phyloP scores from a whole-genome alignment of 2,329 filamentous ascomycete genomes.

The Verticillium tricorpus region DNA sequence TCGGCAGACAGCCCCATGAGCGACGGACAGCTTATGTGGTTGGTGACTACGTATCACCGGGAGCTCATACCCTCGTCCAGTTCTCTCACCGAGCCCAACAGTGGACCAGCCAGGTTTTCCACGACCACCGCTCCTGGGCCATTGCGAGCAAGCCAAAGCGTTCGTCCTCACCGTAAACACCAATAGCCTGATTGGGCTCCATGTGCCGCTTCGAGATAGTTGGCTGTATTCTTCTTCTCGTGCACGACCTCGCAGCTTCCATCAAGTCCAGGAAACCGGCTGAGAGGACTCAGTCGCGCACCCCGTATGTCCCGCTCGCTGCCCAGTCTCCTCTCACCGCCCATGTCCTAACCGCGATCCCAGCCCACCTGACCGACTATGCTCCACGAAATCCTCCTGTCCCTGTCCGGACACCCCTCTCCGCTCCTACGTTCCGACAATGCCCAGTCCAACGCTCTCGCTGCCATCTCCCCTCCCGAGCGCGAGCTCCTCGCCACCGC shows the following conservation, averaged over 20 bases:
- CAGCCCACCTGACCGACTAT: conserved; percentile 41
- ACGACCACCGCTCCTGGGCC: neutral
- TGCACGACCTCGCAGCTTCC: conserved; percentile 37
- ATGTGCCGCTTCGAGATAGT: conserved; percentile 54
- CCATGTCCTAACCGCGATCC: conserved; percentile 1
- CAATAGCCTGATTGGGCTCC: conserved; percentile 2
- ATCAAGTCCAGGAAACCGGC: conserved; percentile 28
- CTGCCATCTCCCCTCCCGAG: conserved; percentile 70
- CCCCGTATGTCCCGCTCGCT: conserved; percentile 5
- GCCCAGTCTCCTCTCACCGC: neutral
- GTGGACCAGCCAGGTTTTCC: neutral
- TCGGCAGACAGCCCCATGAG: neutral
- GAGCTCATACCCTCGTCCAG: neutral
- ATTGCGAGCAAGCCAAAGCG: neutral
- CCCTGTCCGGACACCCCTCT: conserved; percentile 89
- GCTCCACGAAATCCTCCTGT: conserved; percentile 98
- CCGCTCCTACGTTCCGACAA: conserved; percentile 65
- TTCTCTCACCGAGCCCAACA: neutral
- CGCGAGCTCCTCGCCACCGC: conserved; percentile 74
- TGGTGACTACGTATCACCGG: neutral
- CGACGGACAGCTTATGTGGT: neutral
- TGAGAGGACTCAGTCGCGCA: conserved; percentile 5
- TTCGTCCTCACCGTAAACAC: neutral
- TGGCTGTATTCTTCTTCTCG: conserved; percentile 42
- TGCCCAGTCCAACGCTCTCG: conserved; percentile 39